Percentiles rank a stretch among this genome's conserved stretches.
Conservation (phyloP, 306 rosid genomes). For the Hylodesmum podocarpum region DNA sequence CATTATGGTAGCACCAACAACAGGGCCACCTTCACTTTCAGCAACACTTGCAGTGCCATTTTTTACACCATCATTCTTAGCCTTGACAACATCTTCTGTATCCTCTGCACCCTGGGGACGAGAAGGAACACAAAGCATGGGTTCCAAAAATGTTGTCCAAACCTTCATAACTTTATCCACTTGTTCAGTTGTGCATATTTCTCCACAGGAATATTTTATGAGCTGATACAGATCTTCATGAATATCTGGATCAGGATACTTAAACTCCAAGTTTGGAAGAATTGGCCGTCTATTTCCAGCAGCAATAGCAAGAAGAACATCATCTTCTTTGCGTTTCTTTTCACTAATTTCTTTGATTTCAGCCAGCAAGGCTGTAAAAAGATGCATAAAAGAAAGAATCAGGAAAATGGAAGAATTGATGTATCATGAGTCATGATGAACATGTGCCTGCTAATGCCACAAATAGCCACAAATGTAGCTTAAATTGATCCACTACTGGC, state of each 20-base stretch:
- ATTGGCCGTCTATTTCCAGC: constrained; percentile 93
- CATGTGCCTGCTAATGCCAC: not conserved
- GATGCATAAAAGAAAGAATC: constrained; percentile 25
- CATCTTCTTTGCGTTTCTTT: constrained; percentile 94
- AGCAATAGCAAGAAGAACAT: constrained; percentile 92
- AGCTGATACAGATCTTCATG: constrained; percentile 98
- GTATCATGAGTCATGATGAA: no score
- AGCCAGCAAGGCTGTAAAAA: constrained; percentile 72
- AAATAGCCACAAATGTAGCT: not conserved
- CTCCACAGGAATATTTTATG: constrained; percentile 91
- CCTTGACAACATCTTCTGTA: constrained; percentile 83
- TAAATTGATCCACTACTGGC: not conserved
- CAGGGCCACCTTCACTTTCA: constrained; percentile 76
- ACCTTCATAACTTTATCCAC: constrained; percentile 94
- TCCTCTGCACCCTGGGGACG: constrained; percentile 90
- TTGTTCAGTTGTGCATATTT: constrained; percentile 89
- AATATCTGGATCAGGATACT: constrained; percentile 77
- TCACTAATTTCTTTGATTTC: constrained; percentile 98
- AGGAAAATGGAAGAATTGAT: constrained; percentile 9
- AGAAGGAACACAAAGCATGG: constrained; percentile 85
- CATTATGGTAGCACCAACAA: constrained; percentile 48
- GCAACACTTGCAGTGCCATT: constrained; percentile 50
- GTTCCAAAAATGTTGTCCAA: constrained; percentile 95
- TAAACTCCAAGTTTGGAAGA: constrained; percentile 87
- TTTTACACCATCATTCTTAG: constrained; percentile 52